Percentiles rank a stretch among this genome's conserved stretches.
Conservation (phyloP, 495 filamentous ascomycete species). For the Penicillium arizonense region DNA sequence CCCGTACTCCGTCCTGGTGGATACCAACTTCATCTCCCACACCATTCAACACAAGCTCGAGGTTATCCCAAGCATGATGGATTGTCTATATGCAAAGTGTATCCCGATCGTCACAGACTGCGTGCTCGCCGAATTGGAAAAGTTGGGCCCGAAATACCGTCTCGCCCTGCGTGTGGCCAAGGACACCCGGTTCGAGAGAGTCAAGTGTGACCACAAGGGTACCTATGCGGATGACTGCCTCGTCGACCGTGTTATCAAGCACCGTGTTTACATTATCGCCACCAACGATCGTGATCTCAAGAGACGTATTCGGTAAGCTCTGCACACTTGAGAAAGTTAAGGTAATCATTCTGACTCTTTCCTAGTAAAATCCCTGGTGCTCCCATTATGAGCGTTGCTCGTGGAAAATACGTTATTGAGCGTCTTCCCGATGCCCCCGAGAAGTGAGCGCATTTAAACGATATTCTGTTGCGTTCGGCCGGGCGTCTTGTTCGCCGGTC, state of each 20-base stretch:
- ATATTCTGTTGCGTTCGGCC: neutral
- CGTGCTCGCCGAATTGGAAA: constrained; percentile 76
- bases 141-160: constrained; percentile 84
- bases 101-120: constrained; percentile 52
- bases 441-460: constrained; percentile 15
- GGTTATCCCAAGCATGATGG: constrained; percentile 83
- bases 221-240: constrained; percentile 96
- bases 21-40: constrained; percentile 93
- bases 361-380: constrained; percentile 41
- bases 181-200: constrained; percentile 82
- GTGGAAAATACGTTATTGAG: constrained; percentile 91
- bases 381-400: constrained; percentile 66
- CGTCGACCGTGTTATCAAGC: constrained; percentile 78
- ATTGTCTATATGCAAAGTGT: constrained; percentile 59
- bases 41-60: constrained; percentile 89
- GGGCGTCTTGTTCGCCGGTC: neutral
- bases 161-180: constrained; percentile 88
- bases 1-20: constrained; percentile 80
- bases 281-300: constrained; percentile 82
- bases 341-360: neutral
- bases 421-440: constrained; percentile 71
- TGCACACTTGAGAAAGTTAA: neutral
- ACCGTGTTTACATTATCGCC: constrained; percentile 82
- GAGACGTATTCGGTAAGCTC: constrained; percentile 61
- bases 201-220: constrained; percentile 85